Conservation (phyloP, 192 early-diverging fungal genomes). For the Gryganskiella cystojenkinii region DNA sequence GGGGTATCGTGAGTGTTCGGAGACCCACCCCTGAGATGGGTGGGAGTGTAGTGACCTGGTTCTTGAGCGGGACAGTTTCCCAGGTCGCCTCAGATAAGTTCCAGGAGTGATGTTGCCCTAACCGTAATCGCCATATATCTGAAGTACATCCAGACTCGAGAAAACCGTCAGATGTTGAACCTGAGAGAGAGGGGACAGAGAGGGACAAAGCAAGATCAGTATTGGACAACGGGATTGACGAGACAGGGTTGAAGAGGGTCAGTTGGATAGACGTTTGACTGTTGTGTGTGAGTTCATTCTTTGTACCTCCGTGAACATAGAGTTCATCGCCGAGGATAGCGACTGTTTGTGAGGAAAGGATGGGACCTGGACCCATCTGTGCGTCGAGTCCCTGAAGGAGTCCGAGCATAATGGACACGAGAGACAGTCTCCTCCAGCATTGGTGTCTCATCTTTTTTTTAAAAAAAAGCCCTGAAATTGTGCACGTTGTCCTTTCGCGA, state of each 20-base stretch:
- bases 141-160: conserved; percentile 31
- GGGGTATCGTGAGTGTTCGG: conserved; percentile 22
- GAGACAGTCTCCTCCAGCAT: conserved; percentile 12
- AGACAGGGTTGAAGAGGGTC: not conserved
- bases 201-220: not conserved
- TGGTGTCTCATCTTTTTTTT: conserved; percentile 15
- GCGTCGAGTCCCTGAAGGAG: conserved; percentile 26
- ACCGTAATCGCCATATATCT: conserved; percentile 36
- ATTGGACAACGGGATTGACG: not conserved
- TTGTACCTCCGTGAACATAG: conserved; percentile 48
- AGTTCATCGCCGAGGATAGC: conserved; percentile 47
- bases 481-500: too few species aligned
- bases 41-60: conserved; percentile 9
- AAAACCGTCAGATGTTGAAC: conserved; percentile 25
- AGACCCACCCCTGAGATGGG: conserved; percentile 42
- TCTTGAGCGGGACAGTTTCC: conserved; percentile 25
- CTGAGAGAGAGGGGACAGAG: not conserved
- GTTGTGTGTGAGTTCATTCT: not conserved
- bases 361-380: conserved; percentile 21
- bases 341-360: conserved; percentile 33
- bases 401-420: conserved; percentile 10
- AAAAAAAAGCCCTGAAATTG: too few species aligned
- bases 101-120: conserved; percentile 24
- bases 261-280: not conserved
- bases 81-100: conserved; percentile 27